Percentiles rank a stretch among this genome's conserved stretches.
phyloP scores from a whole-genome alignment of 306 rosid genomes.

The Rosa lucieae region DNA sequence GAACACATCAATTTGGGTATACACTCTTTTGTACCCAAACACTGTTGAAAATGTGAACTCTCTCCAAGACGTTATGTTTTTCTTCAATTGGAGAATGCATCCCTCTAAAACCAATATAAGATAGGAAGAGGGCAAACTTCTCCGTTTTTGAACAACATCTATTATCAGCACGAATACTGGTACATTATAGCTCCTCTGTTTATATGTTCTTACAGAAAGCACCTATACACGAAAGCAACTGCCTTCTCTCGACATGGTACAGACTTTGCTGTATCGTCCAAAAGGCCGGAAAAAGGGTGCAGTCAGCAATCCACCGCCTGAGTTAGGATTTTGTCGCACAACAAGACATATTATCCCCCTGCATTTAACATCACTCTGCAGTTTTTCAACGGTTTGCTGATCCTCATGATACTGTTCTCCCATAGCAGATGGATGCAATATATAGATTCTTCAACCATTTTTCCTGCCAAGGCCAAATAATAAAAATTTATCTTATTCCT shows the following conservation, averaged over 20 bases:
- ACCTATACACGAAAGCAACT: conserved; percentile 25
- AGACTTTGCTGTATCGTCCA: conserved; percentile 10
- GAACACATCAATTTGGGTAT: background rate
- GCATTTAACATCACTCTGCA: conserved; percentile 12
- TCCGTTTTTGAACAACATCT: conserved; percentile 8
- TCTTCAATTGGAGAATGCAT: conserved; percentile 7
- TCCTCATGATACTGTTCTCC: conserved; percentile 45
- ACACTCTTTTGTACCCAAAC: conserved; percentile 11
- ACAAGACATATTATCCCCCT: conserved; percentile 10
- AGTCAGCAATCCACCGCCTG: conserved; percentile 11
- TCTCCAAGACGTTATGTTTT: background rate
- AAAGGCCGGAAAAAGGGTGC: conserved; percentile 15
- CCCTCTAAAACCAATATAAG: conserved; percentile 14
- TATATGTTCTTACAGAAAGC: conserved; percentile 4
- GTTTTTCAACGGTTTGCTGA: background rate
- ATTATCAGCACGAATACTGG: conserved; percentile 8
- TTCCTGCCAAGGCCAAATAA: conserved; percentile 29
- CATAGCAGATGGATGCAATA: conserved; percentile 41
- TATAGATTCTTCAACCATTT: conserved; percentile 45
- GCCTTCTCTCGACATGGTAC: conserved; percentile 13
- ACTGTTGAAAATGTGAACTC: background rate
- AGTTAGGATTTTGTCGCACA: background rate
- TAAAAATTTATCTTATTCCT: background rate
- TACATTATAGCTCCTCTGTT: conserved; percentile 22
- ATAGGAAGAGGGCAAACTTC: conserved; percentile 23